Conservation (phyloP, 257 asterid genomes). For the Apocynum venetum region DNA sequence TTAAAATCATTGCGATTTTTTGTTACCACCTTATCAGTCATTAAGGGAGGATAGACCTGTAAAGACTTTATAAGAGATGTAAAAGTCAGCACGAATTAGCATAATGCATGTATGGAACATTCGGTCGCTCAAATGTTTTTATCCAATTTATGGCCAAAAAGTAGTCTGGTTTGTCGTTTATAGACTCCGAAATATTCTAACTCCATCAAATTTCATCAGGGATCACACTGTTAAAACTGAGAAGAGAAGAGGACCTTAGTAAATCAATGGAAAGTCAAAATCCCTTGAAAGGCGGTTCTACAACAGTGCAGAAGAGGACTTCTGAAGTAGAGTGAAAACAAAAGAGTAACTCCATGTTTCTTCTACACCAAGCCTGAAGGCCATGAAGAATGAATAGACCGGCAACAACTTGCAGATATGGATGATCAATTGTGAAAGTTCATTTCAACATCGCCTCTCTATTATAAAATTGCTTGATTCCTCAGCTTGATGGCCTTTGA, state of each 20-base stretch:
- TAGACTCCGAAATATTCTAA: too few species aligned
- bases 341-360: background rate
- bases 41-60: too few species aligned
- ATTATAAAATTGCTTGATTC: background rate
- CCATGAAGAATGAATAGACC: background rate
- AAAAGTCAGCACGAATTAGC: too few species aligned
- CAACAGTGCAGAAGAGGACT: background rate
- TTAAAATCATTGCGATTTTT: too few species aligned
- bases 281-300: slow-evolving; percentile 4
- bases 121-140: too few species aligned
- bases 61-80: too few species aligned
- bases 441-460: background rate
- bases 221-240: too few species aligned
- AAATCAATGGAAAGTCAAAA: slow-evolving; percentile 6
- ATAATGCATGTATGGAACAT: too few species aligned
- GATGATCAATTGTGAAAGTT: background rate
- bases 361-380: background rate
- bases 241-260: background rate
- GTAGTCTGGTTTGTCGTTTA: too few species aligned
- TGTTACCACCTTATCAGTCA: too few species aligned
- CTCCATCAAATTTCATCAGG: too few species aligned
- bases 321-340: background rate
- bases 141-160: too few species aligned
- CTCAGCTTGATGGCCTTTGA: slow-evolving; percentile 75
- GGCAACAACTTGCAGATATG: background rate